Conservation (phyloP, 2,329 filamentous ascomycete species). For the Xylariaceae sp. region DNA sequence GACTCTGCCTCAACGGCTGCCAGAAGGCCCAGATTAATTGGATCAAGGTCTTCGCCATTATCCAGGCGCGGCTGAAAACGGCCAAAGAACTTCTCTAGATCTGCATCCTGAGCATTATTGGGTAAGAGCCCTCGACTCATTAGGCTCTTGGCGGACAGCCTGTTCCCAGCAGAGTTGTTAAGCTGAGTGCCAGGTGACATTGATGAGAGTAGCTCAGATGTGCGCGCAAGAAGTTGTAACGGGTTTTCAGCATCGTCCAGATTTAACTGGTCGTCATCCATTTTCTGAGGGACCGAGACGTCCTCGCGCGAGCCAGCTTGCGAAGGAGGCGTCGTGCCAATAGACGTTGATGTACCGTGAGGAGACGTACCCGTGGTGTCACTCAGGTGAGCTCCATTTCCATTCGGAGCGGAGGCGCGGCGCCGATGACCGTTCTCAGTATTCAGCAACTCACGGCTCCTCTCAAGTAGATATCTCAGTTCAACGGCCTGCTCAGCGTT, state of each 20-base stretch:
- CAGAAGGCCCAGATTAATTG: constrained; percentile 65
- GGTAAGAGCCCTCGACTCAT: constrained; percentile 27
- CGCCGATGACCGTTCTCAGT: constrained; percentile 17
- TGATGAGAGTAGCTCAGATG: constrained; percentile 56
- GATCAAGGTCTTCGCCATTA: constrained; percentile 60
- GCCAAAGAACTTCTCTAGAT: constrained; percentile 63
- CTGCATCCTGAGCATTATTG: constrained; percentile 39
- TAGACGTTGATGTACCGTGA: constrained; percentile 21
- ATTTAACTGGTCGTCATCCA: constrained; percentile 41
- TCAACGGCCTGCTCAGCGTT: constrained; percentile 39
- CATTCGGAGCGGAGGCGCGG: constrained; percentile 15
- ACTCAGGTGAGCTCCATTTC: constrained; percentile 10
- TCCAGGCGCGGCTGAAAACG: constrained; percentile 61
- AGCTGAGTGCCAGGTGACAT: constrained; percentile 18
- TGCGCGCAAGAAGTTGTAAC: constrained; percentile 66
- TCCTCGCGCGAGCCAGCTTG: constrained; percentile 22
- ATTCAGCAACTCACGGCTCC: constrained; percentile 38
- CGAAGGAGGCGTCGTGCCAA: constrained; percentile 21
- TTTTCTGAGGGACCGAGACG: constrained; percentile 25
- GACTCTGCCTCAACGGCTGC: constrained; percentile 60
- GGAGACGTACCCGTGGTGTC: constrained; percentile 23
- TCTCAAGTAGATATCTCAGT: constrained; percentile 46
- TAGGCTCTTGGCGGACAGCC: constrained; percentile 15
- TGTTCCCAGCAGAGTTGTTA: constrained; percentile 2
- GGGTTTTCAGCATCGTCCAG: constrained; percentile 71